A percentile compares a stretch with the other conserved stretches of the same genome.
phyloP scores from a whole-genome alignment of 768 basidiomycete genomes.

The Boletus fagicola region DNA sequence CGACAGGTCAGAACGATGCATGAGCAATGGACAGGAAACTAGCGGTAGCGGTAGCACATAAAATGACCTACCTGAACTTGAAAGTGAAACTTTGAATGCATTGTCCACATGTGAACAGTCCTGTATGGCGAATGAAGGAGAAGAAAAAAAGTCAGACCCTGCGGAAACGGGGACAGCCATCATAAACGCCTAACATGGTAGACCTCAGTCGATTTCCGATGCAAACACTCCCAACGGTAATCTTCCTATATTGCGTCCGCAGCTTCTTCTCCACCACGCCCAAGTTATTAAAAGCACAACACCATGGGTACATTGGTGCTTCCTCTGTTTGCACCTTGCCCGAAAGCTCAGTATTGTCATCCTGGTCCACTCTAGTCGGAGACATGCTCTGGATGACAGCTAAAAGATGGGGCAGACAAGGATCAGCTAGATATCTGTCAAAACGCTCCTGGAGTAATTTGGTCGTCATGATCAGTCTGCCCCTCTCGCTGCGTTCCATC shows the following conservation, averaged over 20 bases:
- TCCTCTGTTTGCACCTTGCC: not conserved
- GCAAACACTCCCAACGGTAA: constrained; percentile 3
- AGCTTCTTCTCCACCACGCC: constrained; percentile 15
- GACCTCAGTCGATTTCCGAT: constrained; percentile 12
- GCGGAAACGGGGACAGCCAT: too few relatives aligned
- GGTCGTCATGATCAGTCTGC: constrained; percentile 13
- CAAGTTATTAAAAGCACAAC: constrained; percentile 13
- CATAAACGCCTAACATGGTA: constrained; percentile 4
- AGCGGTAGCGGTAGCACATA: too few relatives aligned
- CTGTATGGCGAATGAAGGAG: not conserved
- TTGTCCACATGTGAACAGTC: constrained; percentile 18
- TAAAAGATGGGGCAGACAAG: constrained; percentile 14
- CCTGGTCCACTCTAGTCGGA: not conserved
- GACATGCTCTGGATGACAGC: not conserved
- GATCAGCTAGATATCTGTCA: constrained; percentile 12
- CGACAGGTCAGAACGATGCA: not conserved
- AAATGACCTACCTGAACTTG: constrained; percentile 12
- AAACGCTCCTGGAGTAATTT: constrained; percentile 12
- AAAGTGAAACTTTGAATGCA: constrained; percentile 16
- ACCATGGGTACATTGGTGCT: not conserved
- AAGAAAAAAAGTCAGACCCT: not conserved
- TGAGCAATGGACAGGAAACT: not conserved
- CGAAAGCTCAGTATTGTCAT: not conserved
- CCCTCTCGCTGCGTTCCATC: constrained; percentile 7
- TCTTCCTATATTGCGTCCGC: not conserved